Conservation (phyloP, 345 rosid species). For the Lumnitzera racemosa region DNA sequence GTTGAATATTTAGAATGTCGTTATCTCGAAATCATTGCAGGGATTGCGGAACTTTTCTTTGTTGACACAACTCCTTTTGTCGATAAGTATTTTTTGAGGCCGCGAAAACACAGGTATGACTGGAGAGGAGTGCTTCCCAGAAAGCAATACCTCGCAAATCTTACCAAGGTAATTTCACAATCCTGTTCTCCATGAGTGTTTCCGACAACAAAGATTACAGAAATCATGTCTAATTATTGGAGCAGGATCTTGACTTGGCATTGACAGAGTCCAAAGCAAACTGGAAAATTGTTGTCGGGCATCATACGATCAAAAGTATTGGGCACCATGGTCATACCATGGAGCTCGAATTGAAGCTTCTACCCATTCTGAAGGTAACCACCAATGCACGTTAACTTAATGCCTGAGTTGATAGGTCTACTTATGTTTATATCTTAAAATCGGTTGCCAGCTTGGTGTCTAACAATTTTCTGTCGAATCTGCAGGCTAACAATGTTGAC, state of each 20-base stretch:
- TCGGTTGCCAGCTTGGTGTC: not conserved
- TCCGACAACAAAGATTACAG: not conserved
- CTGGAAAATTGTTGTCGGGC: conserved; percentile 80
- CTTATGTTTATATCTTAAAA: not conserved
- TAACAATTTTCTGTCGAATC: not conserved
- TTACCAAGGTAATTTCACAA: conserved; percentile 21
- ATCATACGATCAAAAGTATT: conserved; percentile 61
- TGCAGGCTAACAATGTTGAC: conserved; percentile 41
- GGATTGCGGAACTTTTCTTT: conserved; percentile 56
- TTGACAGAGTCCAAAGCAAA: conserved; percentile 38
- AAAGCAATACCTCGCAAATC: conserved; percentile 26
- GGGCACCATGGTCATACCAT: conserved; percentile 62
- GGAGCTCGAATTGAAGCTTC: conserved; percentile 43
- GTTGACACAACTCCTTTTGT: conserved; percentile 79
- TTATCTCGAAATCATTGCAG: conserved; percentile 10
- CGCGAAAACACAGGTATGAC: conserved; percentile 44
- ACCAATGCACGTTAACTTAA: not conserved
- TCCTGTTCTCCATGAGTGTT: not conserved
- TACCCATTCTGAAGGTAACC: conserved; percentile 45
- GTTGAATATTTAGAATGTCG: not conserved
- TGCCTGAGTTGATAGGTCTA: not conserved
- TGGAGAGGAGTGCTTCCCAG: conserved; percentile 61
- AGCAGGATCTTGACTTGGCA: conserved; percentile 36
- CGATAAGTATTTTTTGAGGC: conserved; percentile 37
- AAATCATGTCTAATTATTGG: not conserved